Evolutionary conservation across 2,329 filamentous ascomycete genomes (phyloP).

Genomic region (Mollisia scopiformis): DNA sequence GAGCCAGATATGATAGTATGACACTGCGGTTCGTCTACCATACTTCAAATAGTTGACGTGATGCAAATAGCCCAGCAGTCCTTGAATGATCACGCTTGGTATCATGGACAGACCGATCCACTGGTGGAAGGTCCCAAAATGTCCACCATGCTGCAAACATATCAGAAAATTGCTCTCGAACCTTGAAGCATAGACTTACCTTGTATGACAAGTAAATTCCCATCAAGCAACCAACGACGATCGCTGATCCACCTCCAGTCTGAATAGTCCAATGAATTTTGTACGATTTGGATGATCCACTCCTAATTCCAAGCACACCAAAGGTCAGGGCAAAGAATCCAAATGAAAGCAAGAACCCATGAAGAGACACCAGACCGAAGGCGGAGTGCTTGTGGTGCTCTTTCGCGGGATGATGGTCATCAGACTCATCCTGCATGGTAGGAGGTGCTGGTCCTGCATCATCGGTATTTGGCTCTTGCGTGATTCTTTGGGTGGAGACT

Average conservation of each 20-base stretch:
- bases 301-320: constrained; percentile 14
- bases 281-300: constrained; percentile 10
- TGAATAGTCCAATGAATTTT: constrained; percentile 20
- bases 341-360: constrained; percentile 12
- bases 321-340: constrained; percentile 14
- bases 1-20: constrained; percentile 18
- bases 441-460: not conserved
- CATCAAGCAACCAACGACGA: constrained; percentile 16
- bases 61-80: constrained; percentile 12
- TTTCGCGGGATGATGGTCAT: not conserved
- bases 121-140: constrained; percentile 14
- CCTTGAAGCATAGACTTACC: constrained; percentile 1
- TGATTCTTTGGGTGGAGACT: constrained; percentile 3
- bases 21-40: constrained; percentile 11
- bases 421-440: not conserved
- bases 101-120: constrained; percentile 12
- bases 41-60: constrained; percentile 17
- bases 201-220: constrained; percentile 13
- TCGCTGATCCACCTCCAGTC: not conserved
- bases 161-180: not conserved
- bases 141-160: constrained; percentile 3
- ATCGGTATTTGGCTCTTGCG: not conserved
- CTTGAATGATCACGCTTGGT: constrained; percentile 10
- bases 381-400: constrained; percentile 13
- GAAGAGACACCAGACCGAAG: constrained; percentile 15